Evolutionary conservation across 2,329 filamentous ascomycete species (phyloP).

Genomic region (Diaporthe ilicicola): DNA sequence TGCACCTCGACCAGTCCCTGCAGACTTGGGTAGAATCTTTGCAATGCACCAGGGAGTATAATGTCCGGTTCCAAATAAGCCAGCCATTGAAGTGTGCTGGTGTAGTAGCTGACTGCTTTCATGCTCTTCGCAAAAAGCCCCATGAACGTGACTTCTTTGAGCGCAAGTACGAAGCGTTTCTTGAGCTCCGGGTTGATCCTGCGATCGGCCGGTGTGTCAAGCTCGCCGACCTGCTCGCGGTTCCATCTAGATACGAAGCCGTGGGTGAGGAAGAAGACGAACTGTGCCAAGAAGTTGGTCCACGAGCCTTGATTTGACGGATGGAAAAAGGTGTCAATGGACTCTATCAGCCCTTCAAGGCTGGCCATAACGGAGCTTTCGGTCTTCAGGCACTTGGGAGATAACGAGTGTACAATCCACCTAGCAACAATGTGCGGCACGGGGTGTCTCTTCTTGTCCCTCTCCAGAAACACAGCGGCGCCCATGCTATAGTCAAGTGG

Average conservation of each 20-base stretch:
- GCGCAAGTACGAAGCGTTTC: constrained; percentile 84
- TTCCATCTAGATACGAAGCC: constrained; percentile 99
- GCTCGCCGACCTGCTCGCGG: constrained; percentile 89
- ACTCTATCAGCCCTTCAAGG: constrained; percentile 90
- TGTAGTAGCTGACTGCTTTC: constrained; percentile 89
- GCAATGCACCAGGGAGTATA: constrained; percentile 90
- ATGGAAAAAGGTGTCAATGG: constrained; percentile 98
- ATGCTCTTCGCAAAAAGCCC: constrained; percentile 96
- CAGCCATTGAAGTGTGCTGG: constrained; percentile 87
- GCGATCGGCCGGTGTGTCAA: constrained; percentile 83
- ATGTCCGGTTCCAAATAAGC: constrained; percentile 91
- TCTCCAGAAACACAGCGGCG: constrained; percentile 84
- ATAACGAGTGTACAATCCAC: constrained; percentile 93
- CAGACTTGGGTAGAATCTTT: constrained; percentile 95
- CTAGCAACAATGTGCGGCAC: constrained; percentile 90
- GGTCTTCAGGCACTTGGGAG: constrained; percentile 80
- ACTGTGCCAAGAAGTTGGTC: constrained; percentile 88
- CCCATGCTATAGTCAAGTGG: constrained; percentile 85
- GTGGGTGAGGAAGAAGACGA: constrained; percentile 92
- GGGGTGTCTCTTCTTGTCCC: constrained; percentile 93
- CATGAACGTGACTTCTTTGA: constrained; percentile 97
- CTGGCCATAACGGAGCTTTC: constrained; percentile 83
- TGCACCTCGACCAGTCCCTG: constrained; percentile 98
- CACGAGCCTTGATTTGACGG: constrained; percentile 94
- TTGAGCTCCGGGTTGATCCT: constrained; percentile 84